A percentile compares a stretch with the other conserved stretches of the same genome.
These are phyloP conservation scores for Candolleomyces aberdarensis DNA, from an alignment of 768 basidiomycete genomes.

Conservation along the genomic window DNA sequence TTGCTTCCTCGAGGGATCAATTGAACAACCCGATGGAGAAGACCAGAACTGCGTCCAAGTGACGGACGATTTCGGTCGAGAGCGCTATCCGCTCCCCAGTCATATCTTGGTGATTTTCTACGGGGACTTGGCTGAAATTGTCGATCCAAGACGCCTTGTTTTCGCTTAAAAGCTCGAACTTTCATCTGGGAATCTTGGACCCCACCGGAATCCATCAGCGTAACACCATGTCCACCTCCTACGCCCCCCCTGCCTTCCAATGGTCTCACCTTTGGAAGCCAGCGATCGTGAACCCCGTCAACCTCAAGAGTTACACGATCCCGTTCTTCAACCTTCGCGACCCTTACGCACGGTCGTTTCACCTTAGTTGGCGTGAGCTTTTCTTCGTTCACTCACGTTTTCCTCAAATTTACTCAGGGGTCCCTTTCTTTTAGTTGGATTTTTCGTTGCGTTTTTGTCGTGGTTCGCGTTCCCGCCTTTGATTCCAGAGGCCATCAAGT, in stretches of 20 bases:
- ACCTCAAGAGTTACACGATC: conserved; percentile 49
- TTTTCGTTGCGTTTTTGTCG: conserved; percentile 47
- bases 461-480: conserved; percentile 66
- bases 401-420: neutral
- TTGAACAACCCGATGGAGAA: no score
- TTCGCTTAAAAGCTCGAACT: neutral
- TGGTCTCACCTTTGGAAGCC: conserved; percentile 31
- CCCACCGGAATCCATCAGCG: no score
- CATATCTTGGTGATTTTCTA: no score
- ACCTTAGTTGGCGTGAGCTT: conserved; percentile 35
- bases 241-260: conserved; percentile 23
- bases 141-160: neutral
- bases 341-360: conserved; percentile 48
- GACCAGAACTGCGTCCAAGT: no score
- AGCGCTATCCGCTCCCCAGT: no score
- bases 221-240: neutral
- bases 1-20: no score
- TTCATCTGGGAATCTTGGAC: neutral
- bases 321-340: conserved; percentile 47
- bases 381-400: neutral
- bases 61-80: no score
- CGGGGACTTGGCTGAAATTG: no score
- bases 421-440: conserved; percentile 29
- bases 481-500: conserved; percentile 51
- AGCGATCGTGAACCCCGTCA: conserved; percentile 45